Percentiles rank a stretch among this genome's conserved stretches.
Evolutionary conservation across 495 filamentous ascomycete genomes (phyloP).

Genomic region (Sphaerosporella brunnea): DNA sequence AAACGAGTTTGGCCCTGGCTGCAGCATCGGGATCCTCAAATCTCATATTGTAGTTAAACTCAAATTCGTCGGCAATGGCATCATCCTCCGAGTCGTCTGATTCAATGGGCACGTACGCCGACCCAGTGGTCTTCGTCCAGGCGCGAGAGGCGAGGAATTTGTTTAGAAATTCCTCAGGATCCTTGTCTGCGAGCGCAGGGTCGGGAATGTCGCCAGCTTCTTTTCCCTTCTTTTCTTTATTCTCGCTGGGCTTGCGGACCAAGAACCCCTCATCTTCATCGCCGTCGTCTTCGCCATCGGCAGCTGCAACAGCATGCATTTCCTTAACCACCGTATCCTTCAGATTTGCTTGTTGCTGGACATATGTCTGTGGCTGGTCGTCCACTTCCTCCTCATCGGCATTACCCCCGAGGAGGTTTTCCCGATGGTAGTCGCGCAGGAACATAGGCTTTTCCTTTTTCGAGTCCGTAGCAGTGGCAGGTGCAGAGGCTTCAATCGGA

Average conservation of each 20-base stretch:
- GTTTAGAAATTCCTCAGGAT: slow-evolving; percentile 75
- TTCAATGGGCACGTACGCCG: slow-evolving; percentile 57
- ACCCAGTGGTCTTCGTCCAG: slow-evolving; percentile 47
- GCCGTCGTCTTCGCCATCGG: slow-evolving; percentile 31
- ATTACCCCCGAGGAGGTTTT: slow-evolving; percentile 54
- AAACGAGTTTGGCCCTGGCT: slow-evolving; percentile 52
- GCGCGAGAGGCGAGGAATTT: slow-evolving; percentile 81
- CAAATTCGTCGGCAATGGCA: slow-evolving; percentile 63
- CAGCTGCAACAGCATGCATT: slow-evolving; percentile 47
- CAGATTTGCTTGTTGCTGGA: slow-evolving; percentile 66
- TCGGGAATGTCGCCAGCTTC: slow-evolving; percentile 33
- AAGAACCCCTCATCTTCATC: slow-evolving; percentile 59
- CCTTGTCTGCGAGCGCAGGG: slow-evolving; percentile 52
- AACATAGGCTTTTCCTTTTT: slow-evolving; percentile 72
- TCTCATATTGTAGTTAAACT: slow-evolving; percentile 88
- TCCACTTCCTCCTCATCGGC: slow-evolving; percentile 37
- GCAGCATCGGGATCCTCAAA: slow-evolving; percentile 78
- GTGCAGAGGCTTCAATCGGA: slow-evolving; percentile 36
- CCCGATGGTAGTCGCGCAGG: slow-evolving; percentile 74
- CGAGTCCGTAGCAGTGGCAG: slow-evolving; percentile 22
- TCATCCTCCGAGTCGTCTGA: slow-evolving; percentile 83
- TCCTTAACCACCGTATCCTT: slow-evolving; percentile 58
- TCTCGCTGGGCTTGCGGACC: slow-evolving; percentile 31
- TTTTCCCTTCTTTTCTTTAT: slow-evolving; percentile 21
- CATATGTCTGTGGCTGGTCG: slow-evolving; percentile 47